These are phyloP conservation scores for Nannizziopsis barbatae DNA, from an alignment of 2,329 filamentous ascomycete genomes.

Conservation along the genomic window DNA sequence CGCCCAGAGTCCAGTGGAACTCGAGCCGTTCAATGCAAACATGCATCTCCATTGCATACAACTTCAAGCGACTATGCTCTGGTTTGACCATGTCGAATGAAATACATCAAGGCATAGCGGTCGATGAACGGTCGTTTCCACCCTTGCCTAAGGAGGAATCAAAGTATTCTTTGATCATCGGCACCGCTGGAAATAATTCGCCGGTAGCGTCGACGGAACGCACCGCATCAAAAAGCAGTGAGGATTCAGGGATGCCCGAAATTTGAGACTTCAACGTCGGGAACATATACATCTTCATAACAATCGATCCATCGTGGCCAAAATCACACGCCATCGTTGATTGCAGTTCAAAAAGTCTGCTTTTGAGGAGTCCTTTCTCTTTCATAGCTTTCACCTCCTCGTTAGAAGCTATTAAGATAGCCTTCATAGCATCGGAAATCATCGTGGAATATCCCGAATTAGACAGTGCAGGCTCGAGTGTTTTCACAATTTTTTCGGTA, in stretches of 20 bases:
- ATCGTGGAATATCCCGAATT: not conserved
- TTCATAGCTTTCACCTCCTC: not conserved
- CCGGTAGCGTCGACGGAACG: not conserved
- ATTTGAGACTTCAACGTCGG: not conserved
- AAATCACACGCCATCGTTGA: not conserved
- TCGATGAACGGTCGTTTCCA: not conserved
- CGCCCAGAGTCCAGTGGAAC: not conserved
- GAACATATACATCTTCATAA: not conserved
- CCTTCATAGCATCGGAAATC: not conserved
- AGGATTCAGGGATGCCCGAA: not conserved
- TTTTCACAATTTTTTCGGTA: not conserved
- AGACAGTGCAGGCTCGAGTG: not conserved
- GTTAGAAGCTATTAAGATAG: not conserved
- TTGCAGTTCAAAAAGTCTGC: not conserved
- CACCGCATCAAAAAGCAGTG: not conserved
- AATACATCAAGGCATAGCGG: not conserved
- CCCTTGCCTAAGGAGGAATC: not conserved
- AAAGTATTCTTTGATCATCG: not conserved
- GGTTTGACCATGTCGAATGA: not conserved
- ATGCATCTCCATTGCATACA: not conserved
- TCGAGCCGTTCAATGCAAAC: not conserved
- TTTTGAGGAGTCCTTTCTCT: not conserved
- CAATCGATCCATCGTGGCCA: not conserved
- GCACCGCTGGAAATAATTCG: not conserved
- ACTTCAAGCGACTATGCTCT: not conserved